Evolutionary conservation across 1,139 yeast genomes (phyloP), one percentile per base, ranked within the genome.

Genomic region (Kodamaea ohmeri): DNA sequence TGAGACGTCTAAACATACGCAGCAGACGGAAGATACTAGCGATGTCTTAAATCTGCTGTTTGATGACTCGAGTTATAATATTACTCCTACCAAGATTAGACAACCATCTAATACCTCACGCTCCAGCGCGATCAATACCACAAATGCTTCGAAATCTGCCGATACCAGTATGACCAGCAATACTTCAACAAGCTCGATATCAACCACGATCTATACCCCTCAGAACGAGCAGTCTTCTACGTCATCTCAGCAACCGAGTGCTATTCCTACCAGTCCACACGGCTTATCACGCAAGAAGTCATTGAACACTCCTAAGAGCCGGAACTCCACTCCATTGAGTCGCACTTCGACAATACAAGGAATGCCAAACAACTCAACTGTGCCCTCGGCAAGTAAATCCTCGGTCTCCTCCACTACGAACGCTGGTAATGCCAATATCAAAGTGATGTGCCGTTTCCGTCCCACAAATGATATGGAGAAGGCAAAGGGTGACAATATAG

Each of bases 381-480:
- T n/a, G n/a, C n/a, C n/a, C n/a, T n/a, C n/a, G n/a, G n/a, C n/a
- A n/a, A n/a, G n/a, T n/a, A n/a, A n/a, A n/a, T n/a, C n/a, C n/a
- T n/a, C n/a, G n/a, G n/a, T n/a, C n/a, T n/a, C n/a, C n/a, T n/a
- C n/a, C n/a, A n/a, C n/a, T n/a, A 11, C 39, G 37, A 20, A 32
- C 35, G n/a, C 12, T 11, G 4, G 21, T 32, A 41, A 43, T 25
- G 39, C 58, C 34, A 71, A 72, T 47, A 78, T 83, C 52, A 78
- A 77, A 48, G 90, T 83, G 14, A 65, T 82, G 17, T 83, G 84
- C 36, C 64, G 92, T 41, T 75, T 83, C 50, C 61, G 88, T 36
- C 88, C 90, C 2, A 63, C 63, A 21, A 66, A 58, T 38, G 60
- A 52, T 1, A 14, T 40, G 2, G 81, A 76, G 43, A 26, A 36